These are phyloP conservation scores for Cystobasidium sp. DNA, from an alignment of 1,284 basidiomycete species.

Conservation along the genomic window DNA sequence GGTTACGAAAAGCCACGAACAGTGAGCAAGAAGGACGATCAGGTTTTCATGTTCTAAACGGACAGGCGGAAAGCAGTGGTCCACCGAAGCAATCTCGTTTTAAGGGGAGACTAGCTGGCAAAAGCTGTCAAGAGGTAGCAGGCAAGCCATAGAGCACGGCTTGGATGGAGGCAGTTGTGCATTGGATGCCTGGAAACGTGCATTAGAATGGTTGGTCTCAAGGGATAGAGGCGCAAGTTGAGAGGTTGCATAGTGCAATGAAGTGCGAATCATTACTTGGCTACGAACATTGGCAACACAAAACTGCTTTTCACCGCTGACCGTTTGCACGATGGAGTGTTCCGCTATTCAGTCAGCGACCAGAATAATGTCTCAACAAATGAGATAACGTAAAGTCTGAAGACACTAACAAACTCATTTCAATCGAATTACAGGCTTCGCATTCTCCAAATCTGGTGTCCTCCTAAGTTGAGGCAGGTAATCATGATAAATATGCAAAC, in stretches of 20 bases:
- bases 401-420: background rate
- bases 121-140: background rate
- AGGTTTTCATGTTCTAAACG: slow-evolving; percentile 41
- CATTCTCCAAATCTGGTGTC: slow-evolving; percentile 32
- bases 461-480: slow-evolving; percentile 21
- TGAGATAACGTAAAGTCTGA: background rate
- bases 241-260: too few species aligned
- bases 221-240: too few species aligned
- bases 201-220: too few species aligned
- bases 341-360: background rate
- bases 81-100: too few species aligned
- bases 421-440: slow-evolving; percentile 28
- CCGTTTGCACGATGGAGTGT: too few species aligned
- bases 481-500: slow-evolving; percentile 30
- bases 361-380: background rate
- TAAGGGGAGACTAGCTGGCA: background rate
- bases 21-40: slow-evolving; percentile 75
- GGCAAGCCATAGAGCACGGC: background rate
- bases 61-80: background rate
- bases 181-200: too few species aligned
- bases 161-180: too few species aligned
- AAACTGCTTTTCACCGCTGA: too few species aligned
- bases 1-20: slow-evolving; percentile 83
- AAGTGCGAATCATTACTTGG: too few species aligned
- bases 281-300: too few species aligned